phyloP scores from a whole-genome alignment of 306 rosid species.

The Glycine tomentella region DNA sequence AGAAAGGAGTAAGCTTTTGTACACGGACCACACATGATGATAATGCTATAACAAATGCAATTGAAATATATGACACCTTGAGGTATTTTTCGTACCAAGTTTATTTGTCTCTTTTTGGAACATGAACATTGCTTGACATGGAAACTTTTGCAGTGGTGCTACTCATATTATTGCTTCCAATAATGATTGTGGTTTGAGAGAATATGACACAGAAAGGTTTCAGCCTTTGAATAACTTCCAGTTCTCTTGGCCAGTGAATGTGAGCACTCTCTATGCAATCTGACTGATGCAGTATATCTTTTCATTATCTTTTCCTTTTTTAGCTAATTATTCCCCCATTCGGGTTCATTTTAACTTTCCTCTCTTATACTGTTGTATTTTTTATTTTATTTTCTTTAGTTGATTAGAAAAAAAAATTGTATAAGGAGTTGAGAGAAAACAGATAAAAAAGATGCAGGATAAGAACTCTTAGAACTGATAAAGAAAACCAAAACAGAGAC shows the following conservation, averaged over 20 bases:
- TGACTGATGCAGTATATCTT: constrained; percentile 6
- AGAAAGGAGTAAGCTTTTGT: constrained; percentile 83
- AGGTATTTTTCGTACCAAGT: constrained; percentile 56
- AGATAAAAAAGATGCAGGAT: no score
- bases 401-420: background rate
- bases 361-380: constrained; percentile 1
- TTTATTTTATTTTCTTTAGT: background rate
- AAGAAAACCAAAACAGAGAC: no score
- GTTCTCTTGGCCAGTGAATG: constrained; percentile 93
- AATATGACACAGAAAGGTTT: constrained; percentile 81
- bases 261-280: constrained; percentile 52
- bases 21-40: constrained; percentile 80
- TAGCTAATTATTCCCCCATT: constrained; percentile 8
- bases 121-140: constrained; percentile 41
- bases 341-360: constrained; percentile 20
- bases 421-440: background rate
- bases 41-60: constrained; percentile 87
- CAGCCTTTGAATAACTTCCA: constrained; percentile 78
- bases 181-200: constrained; percentile 80
- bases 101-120: constrained; percentile 29
- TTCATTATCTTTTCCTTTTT: background rate
- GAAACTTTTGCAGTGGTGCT: constrained; percentile 71
- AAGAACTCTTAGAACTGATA: no score
- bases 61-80: constrained; percentile 78
- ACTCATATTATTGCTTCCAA: constrained; percentile 81